A percentile compares a stretch with the other conserved stretches of the same genome.
phyloP scores from a whole-genome alignment of 768 basidiomycete species.

The Phylloporus sp. region DNA sequence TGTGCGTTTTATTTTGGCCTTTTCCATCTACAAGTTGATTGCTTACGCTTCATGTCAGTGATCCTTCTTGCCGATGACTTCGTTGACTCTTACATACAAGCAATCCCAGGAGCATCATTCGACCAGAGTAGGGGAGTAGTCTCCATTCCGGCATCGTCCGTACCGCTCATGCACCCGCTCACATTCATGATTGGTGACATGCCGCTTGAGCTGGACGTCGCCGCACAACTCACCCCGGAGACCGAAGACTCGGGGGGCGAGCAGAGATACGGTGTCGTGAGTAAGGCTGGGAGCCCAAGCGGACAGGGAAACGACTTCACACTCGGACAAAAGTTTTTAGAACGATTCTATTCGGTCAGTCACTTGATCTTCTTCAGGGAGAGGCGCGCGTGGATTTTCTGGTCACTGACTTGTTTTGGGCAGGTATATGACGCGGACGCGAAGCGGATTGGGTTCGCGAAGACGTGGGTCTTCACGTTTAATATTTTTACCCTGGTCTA shows the following conservation, averaged over 20 bases:
- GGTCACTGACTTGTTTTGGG: not conserved
- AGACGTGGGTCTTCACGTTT: not conserved
- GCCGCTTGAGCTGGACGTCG: constrained; percentile 2
- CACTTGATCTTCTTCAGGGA: not conserved
- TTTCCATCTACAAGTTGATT: not conserved
- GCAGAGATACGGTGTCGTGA: not conserved
- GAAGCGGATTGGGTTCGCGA: constrained; percentile 1
- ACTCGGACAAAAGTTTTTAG: constrained; percentile 15
- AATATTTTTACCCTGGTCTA: not conserved
- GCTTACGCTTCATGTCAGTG: not conserved
- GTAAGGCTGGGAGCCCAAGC: constrained; percentile 1
- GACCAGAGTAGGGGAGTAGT: not conserved
- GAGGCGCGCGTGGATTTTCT: too few relatives aligned
- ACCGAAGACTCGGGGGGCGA: constrained; percentile 5
- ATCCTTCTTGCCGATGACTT: not conserved
- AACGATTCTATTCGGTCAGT: constrained; percentile 11
- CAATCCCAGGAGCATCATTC: not conserved
- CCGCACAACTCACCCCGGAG: constrained; percentile 8
- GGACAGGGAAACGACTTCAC: not conserved
- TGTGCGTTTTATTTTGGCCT: not conserved
- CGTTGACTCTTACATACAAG: not conserved
- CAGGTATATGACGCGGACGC: constrained; percentile 10
- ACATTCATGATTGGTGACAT: constrained; percentile 3
- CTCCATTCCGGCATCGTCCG: constrained; percentile 5
- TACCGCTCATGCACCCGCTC: constrained; percentile 7